Evolutionary conservation across 2,329 filamentous ascomycete genomes (phyloP).

Genomic region (Coniella lustricola): DNA sequence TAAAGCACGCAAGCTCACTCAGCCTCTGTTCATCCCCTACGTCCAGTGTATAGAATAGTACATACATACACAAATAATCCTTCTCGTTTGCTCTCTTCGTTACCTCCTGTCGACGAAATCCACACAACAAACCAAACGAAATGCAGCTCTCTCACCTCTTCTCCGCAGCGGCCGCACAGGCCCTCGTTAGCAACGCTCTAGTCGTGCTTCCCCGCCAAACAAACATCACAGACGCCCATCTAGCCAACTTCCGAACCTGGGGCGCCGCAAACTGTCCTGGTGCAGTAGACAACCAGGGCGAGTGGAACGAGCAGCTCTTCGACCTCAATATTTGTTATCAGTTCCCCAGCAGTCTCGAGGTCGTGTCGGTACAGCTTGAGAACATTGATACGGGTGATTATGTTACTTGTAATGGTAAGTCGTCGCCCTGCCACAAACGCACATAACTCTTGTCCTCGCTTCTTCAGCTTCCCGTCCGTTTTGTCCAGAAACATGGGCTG

Average conservation of each 20-base stretch:
- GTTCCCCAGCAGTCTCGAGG: neutral
- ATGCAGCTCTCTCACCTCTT: slow-evolving; percentile 3
- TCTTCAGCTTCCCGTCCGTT: no score
- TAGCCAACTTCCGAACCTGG: slow-evolving; percentile 2
- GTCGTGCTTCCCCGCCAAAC: neutral
- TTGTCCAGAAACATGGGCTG: no score
- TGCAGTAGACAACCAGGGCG: neutral
- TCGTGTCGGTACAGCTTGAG: neutral
- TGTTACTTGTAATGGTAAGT: neutral
- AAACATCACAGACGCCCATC: neutral
- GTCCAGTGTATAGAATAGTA: no score
- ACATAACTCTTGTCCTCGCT: no score
- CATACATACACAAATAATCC: neutral
- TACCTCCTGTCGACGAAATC: neutral
- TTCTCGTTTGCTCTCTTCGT: no score
- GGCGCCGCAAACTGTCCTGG: slow-evolving; percentile 1
- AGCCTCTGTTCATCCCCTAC: no score
- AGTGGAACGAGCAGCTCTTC: neutral
- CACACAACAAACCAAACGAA: neutral
- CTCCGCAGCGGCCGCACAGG: neutral
- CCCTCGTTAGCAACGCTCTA: neutral
- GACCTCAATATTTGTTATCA: slow-evolving; percentile 2
- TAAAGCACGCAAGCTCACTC: no score
- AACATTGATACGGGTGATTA: neutral
- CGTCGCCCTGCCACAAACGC: neutral